Conservation (phyloP, 2,329 filamentous ascomycete genomes). For the Aspergillus sp. region DNA sequence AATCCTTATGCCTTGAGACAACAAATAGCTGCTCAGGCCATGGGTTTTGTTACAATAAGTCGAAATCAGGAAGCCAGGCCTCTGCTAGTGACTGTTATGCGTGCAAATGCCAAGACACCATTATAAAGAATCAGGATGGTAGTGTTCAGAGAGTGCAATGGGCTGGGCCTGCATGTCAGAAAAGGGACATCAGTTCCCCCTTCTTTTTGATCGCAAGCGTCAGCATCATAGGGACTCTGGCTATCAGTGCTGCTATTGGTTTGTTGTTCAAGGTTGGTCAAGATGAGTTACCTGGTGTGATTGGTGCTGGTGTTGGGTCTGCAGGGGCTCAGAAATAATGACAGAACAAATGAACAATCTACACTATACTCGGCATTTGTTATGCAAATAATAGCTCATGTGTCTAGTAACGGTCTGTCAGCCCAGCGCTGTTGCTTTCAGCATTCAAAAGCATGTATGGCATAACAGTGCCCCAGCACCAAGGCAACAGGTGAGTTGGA, state of each 20-base stretch:
- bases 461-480: too few species aligned
- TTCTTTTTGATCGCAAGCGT: constrained; percentile 83
- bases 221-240: constrained; percentile 58
- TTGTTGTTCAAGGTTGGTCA: constrained; percentile 76
- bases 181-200: constrained; percentile 77
- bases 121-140: constrained; percentile 38
- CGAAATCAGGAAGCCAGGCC: constrained; percentile 31
- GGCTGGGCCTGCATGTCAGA: constrained; percentile 81
- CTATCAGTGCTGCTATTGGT: constrained; percentile 63
- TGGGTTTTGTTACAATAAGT: constrained; percentile 66
- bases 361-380: too few species aligned
- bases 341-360: not conserved
- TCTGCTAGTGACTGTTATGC: constrained; percentile 58
- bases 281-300: constrained; percentile 83
- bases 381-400: too few species aligned
- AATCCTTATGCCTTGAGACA: constrained; percentile 57
- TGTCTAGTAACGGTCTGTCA: too few species aligned
- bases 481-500: too few species aligned
- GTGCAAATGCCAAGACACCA: constrained; percentile 63
- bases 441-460: too few species aligned
- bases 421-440: too few species aligned
- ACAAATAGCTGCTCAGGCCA: constrained; percentile 79
- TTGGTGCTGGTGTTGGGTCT: constrained; percentile 84
- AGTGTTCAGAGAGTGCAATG: constrained; percentile 60
- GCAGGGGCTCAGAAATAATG: constrained; percentile 44